A percentile compares a stretch with the other conserved stretches of the same genome.
phyloP scores from a whole-genome alignment of 176 grass and related monocot species.

The Otatea glauca region DNA sequence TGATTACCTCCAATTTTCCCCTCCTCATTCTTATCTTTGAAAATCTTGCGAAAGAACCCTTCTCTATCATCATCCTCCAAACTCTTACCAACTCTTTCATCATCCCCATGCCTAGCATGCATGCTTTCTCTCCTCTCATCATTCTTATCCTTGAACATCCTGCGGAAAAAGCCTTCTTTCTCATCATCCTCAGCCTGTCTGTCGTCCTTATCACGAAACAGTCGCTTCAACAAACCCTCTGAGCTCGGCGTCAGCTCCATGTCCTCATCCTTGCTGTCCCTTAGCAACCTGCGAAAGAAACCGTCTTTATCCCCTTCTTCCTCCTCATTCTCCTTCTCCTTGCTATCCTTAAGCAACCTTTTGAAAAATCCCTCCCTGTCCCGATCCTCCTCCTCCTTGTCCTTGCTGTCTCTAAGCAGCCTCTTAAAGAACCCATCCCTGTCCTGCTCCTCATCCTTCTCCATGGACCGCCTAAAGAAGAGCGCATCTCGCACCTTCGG shows the following conservation, averaged over 20 bases:
- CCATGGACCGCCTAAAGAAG: constrained; percentile 79
- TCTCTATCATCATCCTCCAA: constrained; percentile 81
- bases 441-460: constrained; percentile 85
- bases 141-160: constrained; percentile 94
- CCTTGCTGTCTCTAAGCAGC: constrained; percentile 79
- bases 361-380: constrained; percentile 84
- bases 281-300: constrained; percentile 63
- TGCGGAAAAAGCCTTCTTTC: constrained; percentile 83
- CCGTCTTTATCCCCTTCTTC: constrained; percentile 71
- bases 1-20: constrained; percentile 50
- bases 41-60: constrained; percentile 80
- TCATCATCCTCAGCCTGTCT: constrained; percentile 73
- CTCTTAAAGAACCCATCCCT: constrained; percentile 94
- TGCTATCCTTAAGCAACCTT: constrained; percentile 75
- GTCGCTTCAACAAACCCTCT: constrained; percentile 68
- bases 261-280: constrained; percentile 77
- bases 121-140: constrained; percentile 73
- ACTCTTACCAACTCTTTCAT: constrained; percentile 62
- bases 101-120: constrained; percentile 53
- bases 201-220: constrained; percentile 76
- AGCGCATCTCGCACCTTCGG: constrained; percentile 83
- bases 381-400: constrained; percentile 80
- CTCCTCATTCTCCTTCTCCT: constrained; percentile 63
- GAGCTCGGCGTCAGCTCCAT: constrained; percentile 62
- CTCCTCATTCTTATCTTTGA: constrained; percentile 80